phyloP scores from a whole-genome alignment of 2,329 filamentous ascomycete species.

The Sclerotinia borealis region DNA sequence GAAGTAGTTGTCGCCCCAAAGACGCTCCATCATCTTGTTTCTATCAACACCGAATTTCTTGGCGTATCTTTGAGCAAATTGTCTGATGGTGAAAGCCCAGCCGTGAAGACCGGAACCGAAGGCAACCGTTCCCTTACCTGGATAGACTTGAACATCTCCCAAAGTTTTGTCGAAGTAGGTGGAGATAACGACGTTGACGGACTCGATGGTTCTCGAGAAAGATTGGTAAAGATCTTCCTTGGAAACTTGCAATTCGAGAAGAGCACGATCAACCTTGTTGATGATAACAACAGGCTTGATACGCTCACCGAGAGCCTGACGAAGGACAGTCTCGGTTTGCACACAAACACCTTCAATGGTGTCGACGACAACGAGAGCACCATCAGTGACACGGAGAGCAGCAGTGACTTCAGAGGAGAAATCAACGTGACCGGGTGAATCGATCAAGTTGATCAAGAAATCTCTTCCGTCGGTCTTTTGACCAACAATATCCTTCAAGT shows the following conservation, averaged over 20 bases:
- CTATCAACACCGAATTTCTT: slow-evolving; percentile 99
- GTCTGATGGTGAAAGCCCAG: slow-evolving; percentile 98
- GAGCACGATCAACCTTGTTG: slow-evolving; percentile 99
- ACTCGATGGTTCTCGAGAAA: slow-evolving; percentile 99
- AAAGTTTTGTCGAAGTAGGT: slow-evolving; percentile 97
- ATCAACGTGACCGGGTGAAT: slow-evolving; percentile 99
- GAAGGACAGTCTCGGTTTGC: slow-evolving; percentile 98
- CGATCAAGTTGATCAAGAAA: slow-evolving; percentile 99
- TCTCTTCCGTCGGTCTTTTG: slow-evolving; percentile 85
- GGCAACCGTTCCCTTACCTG: slow-evolving; percentile 93
- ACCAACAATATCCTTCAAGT: slow-evolving; percentile 89
- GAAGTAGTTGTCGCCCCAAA: slow-evolving; percentile 99
- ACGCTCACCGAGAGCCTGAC: slow-evolving; percentile 98
- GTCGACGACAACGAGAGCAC: slow-evolving; percentile 99
- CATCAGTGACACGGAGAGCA: slow-evolving; percentile 98
- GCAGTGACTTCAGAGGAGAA: slow-evolving; percentile 99
- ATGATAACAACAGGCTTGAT: slow-evolving; percentile 99
- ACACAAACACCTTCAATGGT: slow-evolving; percentile 99
- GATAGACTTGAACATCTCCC: slow-evolving; percentile 98
- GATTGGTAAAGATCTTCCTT: slow-evolving; percentile 99
- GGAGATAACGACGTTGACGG: slow-evolving; percentile 99
- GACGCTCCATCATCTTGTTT: slow-evolving; percentile 99
- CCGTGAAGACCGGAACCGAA: slow-evolving; percentile 99
- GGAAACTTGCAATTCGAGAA: slow-evolving; percentile 95
- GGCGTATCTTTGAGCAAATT: slow-evolving; percentile 92